Evolutionary conservation across 139 green algal genomes (phyloP).

Genomic region (Tetraselmis chui): DNA sequence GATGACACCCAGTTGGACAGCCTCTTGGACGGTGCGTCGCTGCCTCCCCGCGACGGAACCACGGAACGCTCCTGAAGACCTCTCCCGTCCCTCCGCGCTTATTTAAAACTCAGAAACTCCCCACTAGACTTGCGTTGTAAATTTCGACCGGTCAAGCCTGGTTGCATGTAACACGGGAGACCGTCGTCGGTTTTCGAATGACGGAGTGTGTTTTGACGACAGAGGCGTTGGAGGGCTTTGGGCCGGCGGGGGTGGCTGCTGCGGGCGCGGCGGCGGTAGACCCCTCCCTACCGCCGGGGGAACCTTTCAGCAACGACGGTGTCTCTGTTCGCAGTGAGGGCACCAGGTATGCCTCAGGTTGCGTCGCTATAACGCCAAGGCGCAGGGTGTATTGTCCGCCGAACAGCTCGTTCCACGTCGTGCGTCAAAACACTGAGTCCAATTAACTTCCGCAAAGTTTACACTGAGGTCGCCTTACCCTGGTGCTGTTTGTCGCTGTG

Average conservation of each 20-base stretch:
- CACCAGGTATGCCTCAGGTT: not conserved
- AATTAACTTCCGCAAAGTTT: too few relatives aligned
- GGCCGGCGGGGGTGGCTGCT: not conserved
- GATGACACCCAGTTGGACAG: not conserved
- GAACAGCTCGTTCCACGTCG: not conserved
- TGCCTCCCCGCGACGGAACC: not conserved
- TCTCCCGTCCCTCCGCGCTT: not conserved
- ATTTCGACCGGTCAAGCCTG: too few relatives aligned
- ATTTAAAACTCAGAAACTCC: not conserved
- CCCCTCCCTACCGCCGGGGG: too few relatives aligned
- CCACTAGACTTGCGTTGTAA: too few relatives aligned
- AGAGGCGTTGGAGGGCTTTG: conserved; percentile 4
- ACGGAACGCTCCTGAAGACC: not conserved
- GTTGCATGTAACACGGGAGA: too few relatives aligned
- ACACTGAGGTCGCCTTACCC: not conserved
- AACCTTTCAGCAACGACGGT: not conserved
- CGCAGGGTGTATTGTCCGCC: not conserved
- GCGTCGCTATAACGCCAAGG: too few relatives aligned
- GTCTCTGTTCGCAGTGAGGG: not conserved
- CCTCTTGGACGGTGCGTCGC: conserved; percentile 11
- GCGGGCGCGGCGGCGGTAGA: not conserved
- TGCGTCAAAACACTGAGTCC: too few relatives aligned
- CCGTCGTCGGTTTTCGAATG: too few relatives aligned
- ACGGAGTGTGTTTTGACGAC: not conserved
- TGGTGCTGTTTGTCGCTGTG: not conserved